Evolutionary conservation across 129 eudicot genomes (phyloP).

Genomic region (Helianthus tuberosus): DNA sequence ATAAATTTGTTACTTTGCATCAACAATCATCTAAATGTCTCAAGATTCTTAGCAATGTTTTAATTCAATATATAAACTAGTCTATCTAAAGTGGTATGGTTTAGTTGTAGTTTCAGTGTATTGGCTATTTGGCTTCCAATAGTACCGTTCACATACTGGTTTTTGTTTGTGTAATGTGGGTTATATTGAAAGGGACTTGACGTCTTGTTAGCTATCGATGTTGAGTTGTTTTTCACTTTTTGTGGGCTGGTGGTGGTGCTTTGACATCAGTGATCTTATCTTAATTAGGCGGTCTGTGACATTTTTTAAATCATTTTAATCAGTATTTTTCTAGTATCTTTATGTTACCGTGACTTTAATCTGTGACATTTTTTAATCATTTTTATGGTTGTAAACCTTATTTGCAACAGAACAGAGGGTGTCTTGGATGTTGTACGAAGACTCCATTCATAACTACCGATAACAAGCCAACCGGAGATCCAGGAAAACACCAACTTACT

Average conservation of each 20-base stretch:
- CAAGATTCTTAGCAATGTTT: not conserved
- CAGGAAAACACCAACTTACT: slow-evolving; percentile 22
- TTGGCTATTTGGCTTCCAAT: not conserved
- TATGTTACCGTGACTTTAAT: not conserved
- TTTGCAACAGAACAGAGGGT: slow-evolving; percentile 98
- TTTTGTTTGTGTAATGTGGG: not conserved
- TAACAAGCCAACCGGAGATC: slow-evolving; percentile 61
- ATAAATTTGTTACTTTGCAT: not conserved
- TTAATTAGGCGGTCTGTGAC: not conserved
- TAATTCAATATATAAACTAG: not conserved
- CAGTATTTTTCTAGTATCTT: not conserved
- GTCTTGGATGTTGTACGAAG: slow-evolving; percentile 91
- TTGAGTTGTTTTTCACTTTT: not conserved
- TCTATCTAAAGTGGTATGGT: slow-evolving; percentile 3
- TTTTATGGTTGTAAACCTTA: slow-evolving; percentile 64
- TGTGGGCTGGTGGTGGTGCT: slow-evolving; percentile 5
- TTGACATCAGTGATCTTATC: not conserved
- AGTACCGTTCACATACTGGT: not conserved
- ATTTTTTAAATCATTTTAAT: too few species aligned
- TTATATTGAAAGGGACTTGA: not conserved
- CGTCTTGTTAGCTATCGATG: not conserved
- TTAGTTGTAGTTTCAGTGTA: not conserved
- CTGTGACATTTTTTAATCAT: slow-evolving; percentile 23
- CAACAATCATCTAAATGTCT: not conserved
- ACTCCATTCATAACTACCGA: slow-evolving; percentile 53